Percentiles rank a stretch among this genome's conserved stretches.
phyloP scores from a whole-genome alignment of 345 rosid species.

The Rubroshorea leprosula region DNA sequence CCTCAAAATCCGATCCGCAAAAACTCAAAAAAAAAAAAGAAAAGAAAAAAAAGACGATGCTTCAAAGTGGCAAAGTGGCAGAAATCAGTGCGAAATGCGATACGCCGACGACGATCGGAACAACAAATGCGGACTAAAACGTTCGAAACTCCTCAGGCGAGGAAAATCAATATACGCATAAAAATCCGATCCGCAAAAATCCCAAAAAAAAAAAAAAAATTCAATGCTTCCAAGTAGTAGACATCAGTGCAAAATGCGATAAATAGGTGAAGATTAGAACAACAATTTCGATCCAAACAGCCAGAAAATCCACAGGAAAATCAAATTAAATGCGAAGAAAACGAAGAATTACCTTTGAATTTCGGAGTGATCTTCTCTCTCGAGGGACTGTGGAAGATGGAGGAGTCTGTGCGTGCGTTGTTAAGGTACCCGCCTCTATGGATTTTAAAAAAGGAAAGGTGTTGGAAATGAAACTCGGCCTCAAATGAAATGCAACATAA shows the following conservation, averaged over 20 bases:
- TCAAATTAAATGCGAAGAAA: background rate
- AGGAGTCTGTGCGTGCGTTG: background rate
- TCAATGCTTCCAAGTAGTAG: background rate
- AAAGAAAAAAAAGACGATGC: too few species aligned
- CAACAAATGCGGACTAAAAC: background rate
- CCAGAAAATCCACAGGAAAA: background rate
- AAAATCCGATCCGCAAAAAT: background rate
- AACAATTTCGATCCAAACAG: too few species aligned
- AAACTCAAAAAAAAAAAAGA: too few species aligned
- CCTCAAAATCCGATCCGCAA: too few species aligned
- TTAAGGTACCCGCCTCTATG: constrained; percentile 34
- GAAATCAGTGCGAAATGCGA: background rate
- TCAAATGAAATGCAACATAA: constrained; percentile 29
- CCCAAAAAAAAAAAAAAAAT: too few species aligned
- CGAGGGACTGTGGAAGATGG: background rate
- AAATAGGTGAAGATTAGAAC: too few species aligned
- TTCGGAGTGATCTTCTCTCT: background rate
- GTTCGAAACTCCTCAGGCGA: background rate
- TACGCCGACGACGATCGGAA: background rate
- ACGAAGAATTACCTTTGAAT: background rate
- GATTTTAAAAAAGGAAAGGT: constrained; percentile 31
- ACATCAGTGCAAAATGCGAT: too few species aligned
- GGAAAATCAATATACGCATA: too few species aligned
- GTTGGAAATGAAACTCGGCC: constrained; percentile 25
- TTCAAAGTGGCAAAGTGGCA: background rate